Evolutionary conservation across 2,329 filamentous ascomycete genomes (phyloP), one percentile per base, ranked within the genome.

Genomic region (Pezicula rhizophila): DNA sequence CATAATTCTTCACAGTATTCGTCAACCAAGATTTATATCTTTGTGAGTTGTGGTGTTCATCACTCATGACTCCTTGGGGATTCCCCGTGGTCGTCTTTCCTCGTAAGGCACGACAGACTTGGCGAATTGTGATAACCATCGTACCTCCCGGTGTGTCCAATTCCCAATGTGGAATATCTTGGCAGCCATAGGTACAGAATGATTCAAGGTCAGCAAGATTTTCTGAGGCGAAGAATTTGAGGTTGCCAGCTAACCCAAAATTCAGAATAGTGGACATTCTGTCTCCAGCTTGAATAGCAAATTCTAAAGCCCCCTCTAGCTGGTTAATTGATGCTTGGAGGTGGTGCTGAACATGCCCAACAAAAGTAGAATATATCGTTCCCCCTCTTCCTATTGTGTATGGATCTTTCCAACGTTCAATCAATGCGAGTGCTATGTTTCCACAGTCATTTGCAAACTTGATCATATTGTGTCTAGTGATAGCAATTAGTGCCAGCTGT

Each of bases 101-200:
- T 62, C 89, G 85, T 15, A 91, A 67, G 18, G 87, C 85, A 44
- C 85, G 78, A 45, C 76, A 78, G 20, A 79, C 75, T 62, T 91
- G 87, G 43, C 84, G 72, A 4, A 84, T 73, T 2, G 78, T 76
- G 51, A 86, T 78, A 7, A 91, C 69, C 45, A 89, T 71, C 0
- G 81, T 80, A 2, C 87, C 87, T 14, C 87, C 87, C 50, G 85
- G 76, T 1, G 84, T 77, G 58, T 90, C 87, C 39, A 76, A 71
- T 41, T 82, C 72, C 87, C 87, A 91, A 44, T 84, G 80, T 1
- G 80, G 79, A 50, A 88, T 79, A 54, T 90, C 87, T 52, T 89
- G 79, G 51, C 83, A 85, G 14, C 82, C 78, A 52, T 84, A 87
- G 42, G 81, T 77, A 57, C 84, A 85, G 61, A 82, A 87, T 0